Percentiles rank a stretch among this genome's conserved stretches.
Evolutionary conservation across 176 grass and related monocot species (phyloP).

Genomic region (Bonia amplexicaulis): DNA sequence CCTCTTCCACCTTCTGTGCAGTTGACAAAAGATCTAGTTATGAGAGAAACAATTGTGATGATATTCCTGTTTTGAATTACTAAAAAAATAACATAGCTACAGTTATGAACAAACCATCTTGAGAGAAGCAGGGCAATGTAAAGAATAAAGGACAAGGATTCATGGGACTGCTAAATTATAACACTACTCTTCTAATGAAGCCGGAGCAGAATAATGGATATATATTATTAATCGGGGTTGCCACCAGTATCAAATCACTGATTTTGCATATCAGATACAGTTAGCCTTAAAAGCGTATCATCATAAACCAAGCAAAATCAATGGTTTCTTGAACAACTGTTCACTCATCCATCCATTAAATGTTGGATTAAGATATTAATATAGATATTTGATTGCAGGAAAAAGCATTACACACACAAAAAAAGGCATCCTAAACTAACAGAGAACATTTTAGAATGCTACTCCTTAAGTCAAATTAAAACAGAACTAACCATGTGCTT

Average conservation of each 20-base stretch:
- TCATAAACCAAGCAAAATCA: neutral
- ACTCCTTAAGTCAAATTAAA: neutral
- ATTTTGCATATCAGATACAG: neutral
- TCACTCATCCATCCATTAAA: neutral
- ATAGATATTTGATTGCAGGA: no score
- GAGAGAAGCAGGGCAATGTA: neutral
- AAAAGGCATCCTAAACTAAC: neutral
- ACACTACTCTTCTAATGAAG: neutral
- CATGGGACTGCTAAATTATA: neutral
- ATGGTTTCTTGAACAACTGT: neutral
- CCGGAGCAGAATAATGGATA: neutral
- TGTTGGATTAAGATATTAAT: no score
- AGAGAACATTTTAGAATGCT: neutral
- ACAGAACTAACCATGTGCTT: constrained; percentile 46
- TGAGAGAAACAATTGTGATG: neutral
- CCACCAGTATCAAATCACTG: neutral
- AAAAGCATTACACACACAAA: neutral
- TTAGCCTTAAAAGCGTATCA: neutral
- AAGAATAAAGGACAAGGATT: neutral
- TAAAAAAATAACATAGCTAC: neutral
- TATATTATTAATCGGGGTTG: neutral
- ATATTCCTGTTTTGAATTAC: neutral
- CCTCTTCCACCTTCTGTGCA: constrained; percentile 40
- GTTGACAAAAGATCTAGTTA: neutral
- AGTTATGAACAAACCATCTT: neutral